Conservation (phyloP, 306 rosid genomes). For the Delonix regia region DNA sequence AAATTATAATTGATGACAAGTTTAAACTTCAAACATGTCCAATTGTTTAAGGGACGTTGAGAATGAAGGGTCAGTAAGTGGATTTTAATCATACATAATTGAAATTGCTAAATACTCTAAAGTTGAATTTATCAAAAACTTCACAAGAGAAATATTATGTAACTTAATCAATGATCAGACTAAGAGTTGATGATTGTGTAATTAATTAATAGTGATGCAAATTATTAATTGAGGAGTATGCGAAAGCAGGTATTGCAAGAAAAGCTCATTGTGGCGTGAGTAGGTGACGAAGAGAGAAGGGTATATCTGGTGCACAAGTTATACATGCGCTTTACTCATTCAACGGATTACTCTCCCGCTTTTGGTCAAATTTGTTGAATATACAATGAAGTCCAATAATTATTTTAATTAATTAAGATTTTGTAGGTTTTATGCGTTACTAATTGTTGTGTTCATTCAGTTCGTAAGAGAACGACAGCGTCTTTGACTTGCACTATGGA, state of each 20-base stretch:
- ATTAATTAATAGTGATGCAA: not conserved
- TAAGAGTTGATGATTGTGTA: not conserved
- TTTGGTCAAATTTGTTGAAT: not conserved
- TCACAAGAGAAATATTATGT: no score
- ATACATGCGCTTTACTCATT: constrained; percentile 37
- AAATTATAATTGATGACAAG: no score
- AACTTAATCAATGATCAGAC: not conserved
- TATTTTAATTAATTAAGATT: not conserved
- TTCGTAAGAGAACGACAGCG: not conserved
- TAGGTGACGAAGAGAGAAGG: constrained; percentile 18
- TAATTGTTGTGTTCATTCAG: not conserved
- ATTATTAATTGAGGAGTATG: not conserved
- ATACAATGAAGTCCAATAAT: not conserved
- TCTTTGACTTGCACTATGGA: not conserved
- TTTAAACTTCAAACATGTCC: no score
- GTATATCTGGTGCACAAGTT: constrained; percentile 43
- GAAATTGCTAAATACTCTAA: no score
- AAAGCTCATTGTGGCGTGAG: constrained; percentile 40
- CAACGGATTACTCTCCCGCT: not conserved
- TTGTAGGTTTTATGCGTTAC: not conserved
- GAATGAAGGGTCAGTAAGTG: no score
- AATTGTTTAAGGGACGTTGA: no score
- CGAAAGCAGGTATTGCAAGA: constrained; percentile 33
- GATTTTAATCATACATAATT: no score
- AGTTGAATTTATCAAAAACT: no score